A percentile compares a stretch with the other conserved stretches of the same genome.
phyloP scores from a whole-genome alignment of 305 asterid genomes.

The Rubia balearica region DNA sequence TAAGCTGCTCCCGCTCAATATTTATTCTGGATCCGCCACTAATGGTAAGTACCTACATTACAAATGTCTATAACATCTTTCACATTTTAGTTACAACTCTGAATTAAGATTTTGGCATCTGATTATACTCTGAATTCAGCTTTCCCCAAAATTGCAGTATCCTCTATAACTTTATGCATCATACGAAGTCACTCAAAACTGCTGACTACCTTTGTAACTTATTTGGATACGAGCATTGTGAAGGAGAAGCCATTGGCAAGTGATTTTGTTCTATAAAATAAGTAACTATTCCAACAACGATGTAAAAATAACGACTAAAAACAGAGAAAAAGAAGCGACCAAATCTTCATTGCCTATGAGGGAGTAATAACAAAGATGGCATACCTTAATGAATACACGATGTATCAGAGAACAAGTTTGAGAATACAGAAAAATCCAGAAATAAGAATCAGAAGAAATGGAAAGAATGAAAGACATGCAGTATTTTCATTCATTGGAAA shows the following conservation, averaged over 20 bases:
- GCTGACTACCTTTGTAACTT: no score
- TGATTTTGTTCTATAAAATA: background rate
- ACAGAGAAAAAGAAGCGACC: background rate
- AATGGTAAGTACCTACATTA: no score
- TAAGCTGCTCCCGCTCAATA: no score
- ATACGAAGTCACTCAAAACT: no score
- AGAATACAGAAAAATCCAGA: constrained; percentile 12
- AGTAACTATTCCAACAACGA: background rate
- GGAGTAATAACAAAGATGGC: background rate
- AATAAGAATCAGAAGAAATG: constrained; percentile 1
- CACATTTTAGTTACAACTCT: no score
- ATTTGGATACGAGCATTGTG: background rate
- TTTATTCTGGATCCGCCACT: no score
- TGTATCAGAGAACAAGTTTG: constrained; percentile 80
- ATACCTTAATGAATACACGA: constrained; percentile 87
- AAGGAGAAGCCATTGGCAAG: background rate
- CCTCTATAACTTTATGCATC: no score
- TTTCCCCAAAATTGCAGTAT: no score
- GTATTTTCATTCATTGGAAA: background rate
- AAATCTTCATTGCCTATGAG: background rate
- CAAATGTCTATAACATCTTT: no score
- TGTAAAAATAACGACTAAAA: background rate
- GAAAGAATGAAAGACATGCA: background rate
- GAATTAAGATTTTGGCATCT: no score
- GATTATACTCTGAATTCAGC: no score